These are phyloP conservation scores for Thamnidium elegans DNA, from an alignment of 192 early-diverging fungal genomes.

Conservation along the genomic window DNA sequence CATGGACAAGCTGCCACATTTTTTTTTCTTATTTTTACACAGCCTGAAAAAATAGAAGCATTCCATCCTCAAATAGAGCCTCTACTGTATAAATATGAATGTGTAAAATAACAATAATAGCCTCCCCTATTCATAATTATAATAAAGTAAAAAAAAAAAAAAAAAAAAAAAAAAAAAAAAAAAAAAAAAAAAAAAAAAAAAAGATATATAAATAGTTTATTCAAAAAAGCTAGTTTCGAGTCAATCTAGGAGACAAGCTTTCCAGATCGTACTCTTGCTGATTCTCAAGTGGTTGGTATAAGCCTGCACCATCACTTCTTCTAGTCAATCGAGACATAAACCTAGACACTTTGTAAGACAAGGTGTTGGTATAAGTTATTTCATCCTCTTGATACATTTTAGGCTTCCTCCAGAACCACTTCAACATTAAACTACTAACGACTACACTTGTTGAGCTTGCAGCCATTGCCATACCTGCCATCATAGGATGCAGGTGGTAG, in stretches of 20 bases:
- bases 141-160: no score
- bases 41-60: no score
- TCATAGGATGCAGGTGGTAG: slow-evolving; percentile 80
- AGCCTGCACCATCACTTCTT: slow-evolving; percentile 3
- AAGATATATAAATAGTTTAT: no score
- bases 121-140: no score
- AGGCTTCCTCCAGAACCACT: slow-evolving; percentile 54
- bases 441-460: slow-evolving; percentile 90
- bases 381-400: slow-evolving; percentile 10
- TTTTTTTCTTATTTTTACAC: no score
- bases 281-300: neutral
- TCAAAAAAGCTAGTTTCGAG: no score
- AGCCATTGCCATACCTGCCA: slow-evolving; percentile 94
- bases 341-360: neutral
- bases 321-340: neutral
- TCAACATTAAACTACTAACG: slow-evolving; percentile 77
- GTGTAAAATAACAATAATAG: no score
- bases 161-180: no score
- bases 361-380: neutral
- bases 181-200: no score
- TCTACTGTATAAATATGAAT: no score
- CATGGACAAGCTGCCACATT: no score
- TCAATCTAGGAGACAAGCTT: neutral
- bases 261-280: slow-evolving; percentile 8
- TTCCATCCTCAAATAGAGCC: no score